Evolutionary conservation across 129 eudicot species (phyloP), one percentile per base, ranked within the genome.

Genomic region (Flaveria ramosissima): DNA sequence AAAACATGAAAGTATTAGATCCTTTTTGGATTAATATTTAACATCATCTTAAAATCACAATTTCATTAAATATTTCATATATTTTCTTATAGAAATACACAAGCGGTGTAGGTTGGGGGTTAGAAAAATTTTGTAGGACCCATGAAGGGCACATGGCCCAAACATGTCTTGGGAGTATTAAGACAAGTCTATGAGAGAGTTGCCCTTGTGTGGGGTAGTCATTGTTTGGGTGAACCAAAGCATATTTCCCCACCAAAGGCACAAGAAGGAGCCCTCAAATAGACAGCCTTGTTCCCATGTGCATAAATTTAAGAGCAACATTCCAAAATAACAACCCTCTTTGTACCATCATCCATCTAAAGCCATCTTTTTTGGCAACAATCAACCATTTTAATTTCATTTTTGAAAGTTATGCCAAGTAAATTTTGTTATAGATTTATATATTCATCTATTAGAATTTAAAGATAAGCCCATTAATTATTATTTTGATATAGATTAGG

Each of bases 271-370:
- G 70, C 85, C 79, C 83, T 60, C 83, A 81, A 75, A 84, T 78
- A 84, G 83, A 78, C 86, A 87, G 74, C 81, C 70, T 75, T 81
- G 83, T 87, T 77, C 83, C 87, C 91, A 87, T 87, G 91, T 87
- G 91, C 86, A 62, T 70, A 81, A 82, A 87, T 84, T 87, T 84
- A 87, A 84, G 86, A 84, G 86, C 86, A 87, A 84, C 86, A 81
- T 84, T 84, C 88, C 91, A 87, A 87, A 81, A 78, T 81, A 76
- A 77, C 86, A 84, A 87, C 80, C 80, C 86, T 73, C 86, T 76
- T 85, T 80, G 83, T 79, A 84, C 86, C 80, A 76, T 61, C 55
- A 51, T 57, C 72, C 57, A 39, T 32, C 71, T 46, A 62, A 74
- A 86, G 72, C 83, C 78, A 55, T 83, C 84, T 78, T 83, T 73